Evolutionary conservation across 129 eudicot genomes (phyloP), one percentile per base, ranked within the genome.

Genomic region (Escallonia rubra): DNA sequence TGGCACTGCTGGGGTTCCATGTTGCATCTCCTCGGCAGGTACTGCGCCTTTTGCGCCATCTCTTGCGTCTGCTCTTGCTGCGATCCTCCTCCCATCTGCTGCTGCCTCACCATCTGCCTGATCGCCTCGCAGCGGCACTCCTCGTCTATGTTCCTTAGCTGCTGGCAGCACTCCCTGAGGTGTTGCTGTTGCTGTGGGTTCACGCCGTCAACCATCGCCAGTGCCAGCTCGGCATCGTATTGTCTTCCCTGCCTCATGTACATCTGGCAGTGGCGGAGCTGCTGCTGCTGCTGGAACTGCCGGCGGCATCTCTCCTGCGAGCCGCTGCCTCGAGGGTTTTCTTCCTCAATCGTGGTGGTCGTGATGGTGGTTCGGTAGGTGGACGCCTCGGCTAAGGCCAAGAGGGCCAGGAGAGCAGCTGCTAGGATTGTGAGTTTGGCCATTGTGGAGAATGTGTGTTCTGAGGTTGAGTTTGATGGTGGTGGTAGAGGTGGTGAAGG

Each of bases 181-280:
- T 69, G 75, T 2, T 64, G 53, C 3, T 63, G 51, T 14, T 40
- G 57, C 10, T 57, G 49, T 45, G 63, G 40, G 39, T 56, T 23
- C 41, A 56, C 41, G 15, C n/a, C 61, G 4, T 11, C 16, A 0
- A 65, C 8, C 70, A 48, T 49, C 43, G 41, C 51, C 45, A 16
- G 2, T 34, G 41, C 40, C 62, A 40, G 9, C 38, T 43, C 39
- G 70, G 7, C 39, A 8, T 6, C 43, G 13, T 15, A 48, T 43
- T 61, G 56, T 48, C 15, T 14, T 8, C 10, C 43, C 64, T 62
- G 52, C 14, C 39, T 3, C 15, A 76, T 57, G 57, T 76, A 70
- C 76, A 58, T 77, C 64, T 16, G 38, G n/a, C 81, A 77, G 38
- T 77, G 81, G 68, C 11, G 48, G 40, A 70, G 81, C 79, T 60